Conservation (phyloP, 2,329 filamentous ascomycete genomes). For the Nothophoma quercina region DNA sequence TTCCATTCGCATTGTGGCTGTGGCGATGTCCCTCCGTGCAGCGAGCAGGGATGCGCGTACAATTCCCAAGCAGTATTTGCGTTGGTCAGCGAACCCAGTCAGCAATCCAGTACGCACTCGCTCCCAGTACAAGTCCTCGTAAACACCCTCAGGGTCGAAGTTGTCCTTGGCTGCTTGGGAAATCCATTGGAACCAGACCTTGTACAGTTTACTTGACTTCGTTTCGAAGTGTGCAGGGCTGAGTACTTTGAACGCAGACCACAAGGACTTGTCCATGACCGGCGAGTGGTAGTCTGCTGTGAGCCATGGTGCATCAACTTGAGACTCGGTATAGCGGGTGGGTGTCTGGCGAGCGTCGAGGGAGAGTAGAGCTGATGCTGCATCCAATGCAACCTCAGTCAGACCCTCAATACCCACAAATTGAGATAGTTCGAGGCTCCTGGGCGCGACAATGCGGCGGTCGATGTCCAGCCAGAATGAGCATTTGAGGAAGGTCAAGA, state of each 20-base stretch:
- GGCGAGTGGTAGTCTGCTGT: constrained; percentile 5
- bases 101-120: constrained; percentile 49
- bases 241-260: constrained; percentile 30
- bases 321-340: constrained; percentile 11
- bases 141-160: constrained; percentile 30
- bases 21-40: constrained; percentile 36
- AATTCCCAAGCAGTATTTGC: constrained; percentile 57
- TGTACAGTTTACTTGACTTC: constrained; percentile 36
- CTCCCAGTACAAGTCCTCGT: constrained; percentile 51
- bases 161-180: constrained; percentile 26
- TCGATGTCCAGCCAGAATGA: constrained; percentile 40
- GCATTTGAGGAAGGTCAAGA: constrained; percentile 40
- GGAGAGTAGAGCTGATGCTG: constrained; percentile 39
- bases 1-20: constrained; percentile 31
- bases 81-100: constrained; percentile 54
- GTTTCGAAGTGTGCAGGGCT: constrained; percentile 25
- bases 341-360: constrained; percentile 11
- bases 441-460: constrained; percentile 27
- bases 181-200: constrained; percentile 50
- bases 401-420: constrained; percentile 32
- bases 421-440: constrained; percentile 25
- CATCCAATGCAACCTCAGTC: constrained; percentile 34
- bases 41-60: constrained; percentile 51
- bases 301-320: constrained; percentile 5
- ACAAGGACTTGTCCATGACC: constrained; percentile 34